These are phyloP conservation scores for Aureobasidium sp. DNA, from an alignment of 2,329 filamentous ascomycete genomes.

Conservation along the genomic window DNA sequence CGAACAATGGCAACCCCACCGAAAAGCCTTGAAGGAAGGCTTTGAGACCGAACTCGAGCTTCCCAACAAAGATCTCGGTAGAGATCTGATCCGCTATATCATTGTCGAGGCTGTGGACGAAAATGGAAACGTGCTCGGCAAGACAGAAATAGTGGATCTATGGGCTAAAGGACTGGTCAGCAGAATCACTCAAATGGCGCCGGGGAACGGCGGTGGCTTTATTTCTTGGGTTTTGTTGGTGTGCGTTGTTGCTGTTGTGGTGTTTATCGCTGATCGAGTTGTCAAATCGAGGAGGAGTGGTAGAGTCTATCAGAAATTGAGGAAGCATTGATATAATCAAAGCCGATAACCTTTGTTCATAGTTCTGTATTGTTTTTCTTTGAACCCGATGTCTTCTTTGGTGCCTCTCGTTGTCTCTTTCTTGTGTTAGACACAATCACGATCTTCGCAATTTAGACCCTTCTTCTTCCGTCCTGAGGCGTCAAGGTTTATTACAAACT, in stretches of 20 bases:
- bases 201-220: too few species aligned
- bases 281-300: not conserved
- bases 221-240: not conserved
- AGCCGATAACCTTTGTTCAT: too few species aligned
- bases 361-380: too few species aligned
- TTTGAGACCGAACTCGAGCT: conserved; percentile 32
- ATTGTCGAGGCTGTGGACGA: conserved; percentile 22
- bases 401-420: too few species aligned
- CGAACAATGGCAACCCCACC: not conserved
- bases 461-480: too few species aligned
- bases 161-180: not conserved
- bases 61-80: conserved; percentile 8
- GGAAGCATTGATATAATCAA: not conserved
- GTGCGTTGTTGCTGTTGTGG: not conserved
- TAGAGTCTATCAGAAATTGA: not conserved
- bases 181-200: not conserved
- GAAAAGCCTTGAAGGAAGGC: conserved; percentile 16
- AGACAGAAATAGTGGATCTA: not conserved
- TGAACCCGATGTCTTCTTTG: too few species aligned
- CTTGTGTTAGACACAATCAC: too few species aligned
- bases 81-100: conserved; percentile 15
- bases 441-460: too few species aligned
- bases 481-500: too few species aligned
- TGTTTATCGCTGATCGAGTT: not conserved
- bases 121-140: conserved; percentile 10